Conservation (phyloP, 2,329 filamentous ascomycete species). For the Curvularia eragrostidis region DNA sequence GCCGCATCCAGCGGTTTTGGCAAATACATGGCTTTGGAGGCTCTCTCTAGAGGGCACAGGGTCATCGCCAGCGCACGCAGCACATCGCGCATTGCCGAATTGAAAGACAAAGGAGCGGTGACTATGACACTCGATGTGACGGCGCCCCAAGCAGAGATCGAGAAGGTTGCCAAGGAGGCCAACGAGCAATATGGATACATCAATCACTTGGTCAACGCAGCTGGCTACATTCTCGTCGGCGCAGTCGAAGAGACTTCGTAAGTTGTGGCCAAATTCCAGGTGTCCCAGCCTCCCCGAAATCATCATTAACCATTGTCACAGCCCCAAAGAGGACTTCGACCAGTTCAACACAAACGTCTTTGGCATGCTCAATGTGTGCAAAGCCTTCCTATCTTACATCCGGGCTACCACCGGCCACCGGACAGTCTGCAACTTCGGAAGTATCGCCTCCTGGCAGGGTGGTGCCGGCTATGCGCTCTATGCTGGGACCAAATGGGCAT, state of each 20-base stretch:
- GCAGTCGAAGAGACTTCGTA: neutral
- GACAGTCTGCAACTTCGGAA: slow-evolving; percentile 52
- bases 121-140: slow-evolving; percentile 53
- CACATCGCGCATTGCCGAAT: slow-evolving; percentile 42
- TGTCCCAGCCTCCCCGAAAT: neutral
- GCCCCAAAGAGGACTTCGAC: slow-evolving; percentile 51
- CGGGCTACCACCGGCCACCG: slow-evolving; percentile 43
- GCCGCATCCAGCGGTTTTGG: neutral
- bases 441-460: slow-evolving; percentile 53
- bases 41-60: neutral
- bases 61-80: slow-evolving; percentile 56
- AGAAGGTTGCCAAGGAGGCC: neutral
- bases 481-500: slow-evolving; percentile 55
- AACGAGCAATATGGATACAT: neutral
- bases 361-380: slow-evolving; percentile 58
- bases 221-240: neutral
- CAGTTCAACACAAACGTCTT: slow-evolving; percentile 63
- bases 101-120: slow-evolving; percentile 48
- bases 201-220: neutral
- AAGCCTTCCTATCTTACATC: slow-evolving; percentile 58
- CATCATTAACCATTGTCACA: slow-evolving; percentile 10
- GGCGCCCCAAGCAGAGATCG: neutral
- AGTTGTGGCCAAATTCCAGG: neutral
- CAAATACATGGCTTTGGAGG: neutral
- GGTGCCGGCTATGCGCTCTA: slow-evolving; percentile 55